Evolutionary conservation across 352 stramenopile genomes (phyloP), one percentile per base, ranked within the genome.

Genomic region (Pythium oligandrum): DNA sequence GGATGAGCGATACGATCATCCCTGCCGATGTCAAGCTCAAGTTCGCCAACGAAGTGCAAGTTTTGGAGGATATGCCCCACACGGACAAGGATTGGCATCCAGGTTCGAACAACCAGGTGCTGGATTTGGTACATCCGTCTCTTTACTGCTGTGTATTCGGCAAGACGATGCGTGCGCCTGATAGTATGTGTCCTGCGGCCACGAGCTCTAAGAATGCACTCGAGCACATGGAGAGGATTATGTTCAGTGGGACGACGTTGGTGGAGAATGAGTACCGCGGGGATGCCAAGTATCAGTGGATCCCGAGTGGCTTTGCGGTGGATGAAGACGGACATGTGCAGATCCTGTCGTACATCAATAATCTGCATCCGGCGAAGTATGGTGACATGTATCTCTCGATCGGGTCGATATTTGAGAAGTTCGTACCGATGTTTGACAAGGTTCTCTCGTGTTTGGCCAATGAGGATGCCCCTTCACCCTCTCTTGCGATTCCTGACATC

Each of bases 71-170:
- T 33, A 62, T 77, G 2, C 53, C 66, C 0, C 69, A 77, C 0
- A 49, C 70, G 1, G 34, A 68, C 35, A 85, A 81, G 48, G 73
- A 86, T 44, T 88, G 75, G 71, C 76, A 90, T 31, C 73, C 74
- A 1, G 53, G 69, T 12, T 75, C 71, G 9, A 57, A 75, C 39
- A 43, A 74, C 0, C 70, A 85, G 40, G 70, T 87, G 38, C 64
- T 85, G 6, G 55, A 85, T 38, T 62, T 87, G 11, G 65, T 90
- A 7, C 70, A 86, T 54, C 75, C 77, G 30, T 88, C 79, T 34
- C 51, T 88, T 1, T 86, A 73, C 49, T 90, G 79, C 46, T 77
- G 66, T 26, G 66, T 90, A 0, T 55, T 70, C 11, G 64, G 70
- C 36, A 36, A 68, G 7, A 86, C 74, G 0, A 53, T 55, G 31